These are phyloP conservation scores for Plasmopara halstedii DNA, from an alignment of 352 stramenopile genomes.

Conservation along the genomic window DNA sequence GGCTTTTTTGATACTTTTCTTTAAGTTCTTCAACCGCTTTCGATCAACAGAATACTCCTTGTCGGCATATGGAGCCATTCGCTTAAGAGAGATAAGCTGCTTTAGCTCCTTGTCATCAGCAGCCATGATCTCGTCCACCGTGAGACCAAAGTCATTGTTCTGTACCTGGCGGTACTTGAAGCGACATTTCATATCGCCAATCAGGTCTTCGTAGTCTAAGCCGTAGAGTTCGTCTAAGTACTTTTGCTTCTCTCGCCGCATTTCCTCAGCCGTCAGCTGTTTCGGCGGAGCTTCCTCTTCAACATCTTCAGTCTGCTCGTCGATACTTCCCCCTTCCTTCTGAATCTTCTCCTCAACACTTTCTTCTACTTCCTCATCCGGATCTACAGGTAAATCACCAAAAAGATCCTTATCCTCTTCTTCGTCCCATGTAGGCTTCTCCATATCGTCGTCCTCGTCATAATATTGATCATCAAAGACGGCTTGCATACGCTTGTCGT, in stretches of 20 bases:
- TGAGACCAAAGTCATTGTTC: slow-evolving; percentile 95
- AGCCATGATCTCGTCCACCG: slow-evolving; percentile 95
- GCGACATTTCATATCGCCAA: slow-evolving; percentile 94
- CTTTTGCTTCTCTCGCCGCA: slow-evolving; percentile 83
- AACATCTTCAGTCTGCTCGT: too few relatives aligned
- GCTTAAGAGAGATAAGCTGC: slow-evolving; percentile 96
- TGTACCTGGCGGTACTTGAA: slow-evolving; percentile 97
- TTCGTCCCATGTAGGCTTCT: slow-evolving; percentile 76
- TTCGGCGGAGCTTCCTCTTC: slow-evolving; percentile 35
- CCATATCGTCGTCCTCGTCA: slow-evolving; percentile 64
- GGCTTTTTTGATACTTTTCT: slow-evolving; percentile 48
- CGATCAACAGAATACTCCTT: slow-evolving; percentile 65
- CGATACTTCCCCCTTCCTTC: background rate
- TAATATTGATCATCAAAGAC: slow-evolving; percentile 99
- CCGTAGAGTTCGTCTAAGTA: slow-evolving; percentile 96
- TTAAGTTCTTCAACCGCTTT: slow-evolving; percentile 65
- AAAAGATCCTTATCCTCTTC: slow-evolving; percentile 84
- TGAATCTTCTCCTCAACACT: slow-evolving; percentile 28
- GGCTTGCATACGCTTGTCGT: slow-evolving; percentile 94
- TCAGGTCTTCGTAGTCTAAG: slow-evolving; percentile 99
- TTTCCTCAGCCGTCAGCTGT: slow-evolving; percentile 52
- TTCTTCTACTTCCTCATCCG: slow-evolving; percentile 40
- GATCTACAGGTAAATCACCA: slow-evolving; percentile 51
- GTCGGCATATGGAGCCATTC: slow-evolving; percentile 93
- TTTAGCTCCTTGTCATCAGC: slow-evolving; percentile 95